Evolutionary conservation across 768 basidiomycete species (phyloP).

Genomic region (Termitomyces sp.): DNA sequence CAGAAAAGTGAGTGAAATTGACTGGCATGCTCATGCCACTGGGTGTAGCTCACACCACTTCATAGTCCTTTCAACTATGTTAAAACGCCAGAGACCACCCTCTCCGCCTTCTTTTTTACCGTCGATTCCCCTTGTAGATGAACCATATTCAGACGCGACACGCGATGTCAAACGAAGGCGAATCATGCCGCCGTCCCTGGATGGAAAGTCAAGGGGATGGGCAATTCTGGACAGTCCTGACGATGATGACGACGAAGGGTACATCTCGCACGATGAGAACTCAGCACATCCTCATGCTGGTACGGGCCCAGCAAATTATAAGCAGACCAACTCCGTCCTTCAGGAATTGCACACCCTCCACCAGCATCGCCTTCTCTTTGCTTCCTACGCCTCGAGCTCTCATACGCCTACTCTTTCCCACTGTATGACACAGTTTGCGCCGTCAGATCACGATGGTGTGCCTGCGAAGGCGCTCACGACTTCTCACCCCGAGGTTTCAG

Average conservation of each 20-base stretch:
- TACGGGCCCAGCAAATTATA: slow-evolving; percentile 40
- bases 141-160: slow-evolving; percentile 20
- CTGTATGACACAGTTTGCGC: background rate
- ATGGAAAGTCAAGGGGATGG: slow-evolving; percentile 50
- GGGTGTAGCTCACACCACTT: background rate
- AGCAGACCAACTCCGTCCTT: slow-evolving; percentile 56
- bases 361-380: slow-evolving; percentile 53
- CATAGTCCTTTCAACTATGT: slow-evolving; percentile 26
- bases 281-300: slow-evolving; percentile 14
- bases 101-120: slow-evolving; percentile 35
- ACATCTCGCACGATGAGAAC: slow-evolving; percentile 14
- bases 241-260: slow-evolving; percentile 28
- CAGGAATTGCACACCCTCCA: slow-evolving; percentile 67
- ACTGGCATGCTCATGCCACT: slow-evolving; percentile 1
- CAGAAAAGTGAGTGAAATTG: background rate
- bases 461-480: background rate
- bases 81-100: slow-evolving; percentile 46
- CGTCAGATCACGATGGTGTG: background rate
- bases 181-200: slow-evolving; percentile 43
- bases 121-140: slow-evolving; percentile 19
- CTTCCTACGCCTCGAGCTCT: slow-evolving; percentile 11
- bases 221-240: slow-evolving; percentile 19
- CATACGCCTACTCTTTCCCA: background rate
- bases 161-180: slow-evolving; percentile 49
- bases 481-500: slow-evolving; percentile 1